phyloP scores from a whole-genome alignment of 768 basidiomycete genomes.

The Russula earlei region DNA sequence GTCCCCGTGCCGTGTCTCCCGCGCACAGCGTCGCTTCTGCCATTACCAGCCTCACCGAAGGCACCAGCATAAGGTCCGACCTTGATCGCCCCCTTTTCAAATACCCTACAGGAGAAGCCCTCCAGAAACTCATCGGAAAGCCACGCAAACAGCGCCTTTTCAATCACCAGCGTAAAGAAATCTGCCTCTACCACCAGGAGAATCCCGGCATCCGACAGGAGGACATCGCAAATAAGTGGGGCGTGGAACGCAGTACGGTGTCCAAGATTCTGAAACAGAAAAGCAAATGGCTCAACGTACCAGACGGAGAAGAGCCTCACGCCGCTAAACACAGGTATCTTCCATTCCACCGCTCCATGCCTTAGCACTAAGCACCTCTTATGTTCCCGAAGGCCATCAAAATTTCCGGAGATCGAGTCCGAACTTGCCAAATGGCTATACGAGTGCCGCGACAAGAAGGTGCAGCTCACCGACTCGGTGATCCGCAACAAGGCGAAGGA shows the following conservation, averaged over 20 bases:
- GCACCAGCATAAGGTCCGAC: slow-evolving; percentile 11
- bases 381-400: slow-evolving; percentile 47
- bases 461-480: slow-evolving; percentile 53
- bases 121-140: slow-evolving; percentile 29
- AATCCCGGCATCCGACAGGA: slow-evolving; percentile 71
- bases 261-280: slow-evolving; percentile 86
- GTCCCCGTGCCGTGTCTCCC: slow-evolving; percentile 52
- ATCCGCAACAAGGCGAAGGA: slow-evolving; percentile 60
- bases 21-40: slow-evolving; percentile 48
- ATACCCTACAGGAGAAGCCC: slow-evolving; percentile 14
- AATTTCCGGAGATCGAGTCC: slow-evolving; percentile 70
- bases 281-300: slow-evolving; percentile 68
- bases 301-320: slow-evolving; percentile 46
- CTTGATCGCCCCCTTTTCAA: slow-evolving; percentile 8
- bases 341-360: not conserved
- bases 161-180: slow-evolving; percentile 63
- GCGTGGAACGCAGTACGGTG: slow-evolving; percentile 87
- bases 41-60: slow-evolving; percentile 43
- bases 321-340: slow-evolving; percentile 63
- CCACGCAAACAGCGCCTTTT: slow-evolving; percentile 67
- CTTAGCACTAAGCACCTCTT: slow-evolving; percentile 14
- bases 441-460: slow-evolving; percentile 39
- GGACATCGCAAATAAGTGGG: slow-evolving; percentile 67
- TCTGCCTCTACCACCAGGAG: slow-evolving; percentile 56
- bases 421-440: slow-evolving; percentile 53